A percentile compares a stretch with the other conserved stretches of the same genome.
phyloP scores from a whole-genome alignment of 2,329 filamentous ascomycete species.

The Fusarium decemcellulare region DNA sequence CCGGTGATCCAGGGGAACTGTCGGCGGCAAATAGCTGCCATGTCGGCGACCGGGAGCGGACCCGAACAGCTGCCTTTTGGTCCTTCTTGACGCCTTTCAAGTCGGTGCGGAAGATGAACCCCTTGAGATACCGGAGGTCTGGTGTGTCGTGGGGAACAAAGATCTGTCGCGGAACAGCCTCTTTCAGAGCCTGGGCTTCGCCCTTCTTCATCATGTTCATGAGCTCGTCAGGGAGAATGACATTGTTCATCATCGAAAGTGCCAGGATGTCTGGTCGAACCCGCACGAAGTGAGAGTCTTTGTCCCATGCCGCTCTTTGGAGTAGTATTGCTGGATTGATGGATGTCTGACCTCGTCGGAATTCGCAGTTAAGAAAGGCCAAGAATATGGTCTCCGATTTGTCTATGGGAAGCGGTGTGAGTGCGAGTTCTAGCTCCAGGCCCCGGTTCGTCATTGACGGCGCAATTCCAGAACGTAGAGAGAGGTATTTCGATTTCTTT shows the following conservation, averaged over 20 bases:
- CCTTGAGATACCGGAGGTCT: slow-evolving; percentile 40
- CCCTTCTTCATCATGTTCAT: slow-evolving; percentile 31
- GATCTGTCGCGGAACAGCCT: slow-evolving; percentile 39
- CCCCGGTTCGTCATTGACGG: slow-evolving; percentile 44
- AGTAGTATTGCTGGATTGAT: slow-evolving; percentile 47
- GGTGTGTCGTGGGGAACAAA: slow-evolving; percentile 42
- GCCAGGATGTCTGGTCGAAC: slow-evolving; percentile 45
- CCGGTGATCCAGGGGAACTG: slow-evolving; percentile 16
- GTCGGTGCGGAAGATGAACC: slow-evolving; percentile 45
- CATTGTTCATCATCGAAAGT: slow-evolving; percentile 46
- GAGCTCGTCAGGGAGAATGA: slow-evolving; percentile 43
- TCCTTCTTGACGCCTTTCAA: slow-evolving; percentile 19
- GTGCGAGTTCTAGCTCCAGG: slow-evolving; percentile 43
- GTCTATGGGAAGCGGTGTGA: slow-evolving; percentile 48
- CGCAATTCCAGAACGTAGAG: slow-evolving; percentile 38
- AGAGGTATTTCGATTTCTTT: slow-evolving; percentile 42
- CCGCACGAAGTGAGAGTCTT: slow-evolving; percentile 45
- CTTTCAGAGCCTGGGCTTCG: slow-evolving; percentile 19
- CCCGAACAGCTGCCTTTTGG: slow-evolving; percentile 21
- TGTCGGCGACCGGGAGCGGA: slow-evolving; percentile 45
- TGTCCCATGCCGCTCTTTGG: slow-evolving; percentile 48
- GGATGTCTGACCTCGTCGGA: slow-evolving; percentile 41
- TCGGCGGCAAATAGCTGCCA: slow-evolving; percentile 44
- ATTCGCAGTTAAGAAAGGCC: slow-evolving; percentile 48
- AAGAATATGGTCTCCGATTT: slow-evolving; percentile 46